These are phyloP conservation scores for Colletotrichum navitas DNA, from an alignment of 2,329 filamentous ascomycete genomes.

Conservation along the genomic window DNA sequence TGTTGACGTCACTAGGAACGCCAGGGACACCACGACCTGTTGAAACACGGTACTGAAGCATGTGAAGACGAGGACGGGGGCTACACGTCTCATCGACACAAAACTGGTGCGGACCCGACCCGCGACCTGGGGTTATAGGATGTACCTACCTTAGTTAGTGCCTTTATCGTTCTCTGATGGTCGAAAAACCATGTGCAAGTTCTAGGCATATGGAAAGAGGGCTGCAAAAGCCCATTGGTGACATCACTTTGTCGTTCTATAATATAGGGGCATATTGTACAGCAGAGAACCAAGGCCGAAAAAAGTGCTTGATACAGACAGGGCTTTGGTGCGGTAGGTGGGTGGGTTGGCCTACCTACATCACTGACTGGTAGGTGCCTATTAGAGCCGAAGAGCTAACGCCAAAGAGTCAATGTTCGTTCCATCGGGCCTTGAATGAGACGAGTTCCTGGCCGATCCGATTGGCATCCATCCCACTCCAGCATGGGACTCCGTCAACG, in stretches of 20 bases:
- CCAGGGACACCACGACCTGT: slow-evolving; percentile 11
- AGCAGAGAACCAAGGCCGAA: slow-evolving; percentile 14
- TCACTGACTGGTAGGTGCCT: too few species aligned
- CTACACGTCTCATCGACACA: neutral
- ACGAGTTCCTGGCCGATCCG: slow-evolving; percentile 14
- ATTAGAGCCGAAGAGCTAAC: neutral
- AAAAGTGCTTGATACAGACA: slow-evolving; percentile 1
- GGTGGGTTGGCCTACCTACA: too few species aligned
- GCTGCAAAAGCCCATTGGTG: neutral
- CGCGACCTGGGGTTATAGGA: neutral
- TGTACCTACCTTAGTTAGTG: neutral
- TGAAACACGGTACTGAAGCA: slow-evolving; percentile 38
- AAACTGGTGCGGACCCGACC: neutral
- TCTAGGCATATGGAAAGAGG: neutral
- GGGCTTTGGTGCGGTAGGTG: neutral
- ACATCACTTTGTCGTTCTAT: neutral
- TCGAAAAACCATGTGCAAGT: neutral
- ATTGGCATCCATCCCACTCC: neutral
- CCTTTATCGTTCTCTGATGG: neutral
- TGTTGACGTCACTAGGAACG: slow-evolving; percentile 39
- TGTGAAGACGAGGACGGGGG: slow-evolving; percentile 34
- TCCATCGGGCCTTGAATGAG: neutral
- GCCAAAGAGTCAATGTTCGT: neutral
- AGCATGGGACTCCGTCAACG: neutral
- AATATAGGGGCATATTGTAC: neutral